These are phyloP conservation scores for Ustilago lituana DNA, from an alignment of 1,284 basidiomycete species.

Conservation along the genomic window DNA sequence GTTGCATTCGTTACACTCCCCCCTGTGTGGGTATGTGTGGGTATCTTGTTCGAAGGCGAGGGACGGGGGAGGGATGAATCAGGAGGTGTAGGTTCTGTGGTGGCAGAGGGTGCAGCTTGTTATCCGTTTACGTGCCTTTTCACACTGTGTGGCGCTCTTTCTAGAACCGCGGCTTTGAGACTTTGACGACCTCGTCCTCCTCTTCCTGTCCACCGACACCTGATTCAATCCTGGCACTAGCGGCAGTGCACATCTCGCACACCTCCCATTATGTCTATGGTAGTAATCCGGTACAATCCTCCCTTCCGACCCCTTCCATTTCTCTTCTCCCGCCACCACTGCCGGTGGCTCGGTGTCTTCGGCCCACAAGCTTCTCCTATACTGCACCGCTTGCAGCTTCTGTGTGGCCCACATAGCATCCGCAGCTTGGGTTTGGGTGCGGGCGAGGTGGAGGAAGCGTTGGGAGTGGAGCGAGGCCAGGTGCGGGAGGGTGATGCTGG, in stretches of 20 bases:
- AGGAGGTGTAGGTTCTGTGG: slow-evolving; percentile 8
- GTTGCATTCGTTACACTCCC: background rate
- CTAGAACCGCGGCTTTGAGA: no score
- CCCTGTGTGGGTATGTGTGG: slow-evolving; percentile 5
- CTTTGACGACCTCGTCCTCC: background rate
- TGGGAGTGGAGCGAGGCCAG: slow-evolving; percentile 31
- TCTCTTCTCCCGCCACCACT: background rate
- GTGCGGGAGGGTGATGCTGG: slow-evolving; percentile 17
- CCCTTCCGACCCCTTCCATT: no score
- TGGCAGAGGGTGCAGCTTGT: slow-evolving; percentile 14
- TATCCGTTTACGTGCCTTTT: slow-evolving; percentile 3
- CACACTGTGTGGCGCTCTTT: background rate
- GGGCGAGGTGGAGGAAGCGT: slow-evolving; percentile 26
- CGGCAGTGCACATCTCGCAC: slow-evolving; percentile 14
- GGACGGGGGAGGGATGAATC: no score
- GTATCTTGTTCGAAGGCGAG: slow-evolving; percentile 2
- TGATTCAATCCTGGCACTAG: slow-evolving; percentile 21
- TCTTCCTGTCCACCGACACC: background rate
- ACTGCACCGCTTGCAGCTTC: slow-evolving; percentile 8
- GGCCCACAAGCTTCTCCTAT: slow-evolving; percentile 22
- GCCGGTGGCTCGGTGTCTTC: slow-evolving; percentile 16
- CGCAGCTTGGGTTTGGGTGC: background rate
- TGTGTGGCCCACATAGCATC: slow-evolving; percentile 20
- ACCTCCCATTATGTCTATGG: slow-evolving; percentile 26
- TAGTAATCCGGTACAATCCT: slow-evolving; percentile 32